Conservation (phyloP, 768 basidiomycete genomes). For the Phanerodontia chrysosporium region DNA sequence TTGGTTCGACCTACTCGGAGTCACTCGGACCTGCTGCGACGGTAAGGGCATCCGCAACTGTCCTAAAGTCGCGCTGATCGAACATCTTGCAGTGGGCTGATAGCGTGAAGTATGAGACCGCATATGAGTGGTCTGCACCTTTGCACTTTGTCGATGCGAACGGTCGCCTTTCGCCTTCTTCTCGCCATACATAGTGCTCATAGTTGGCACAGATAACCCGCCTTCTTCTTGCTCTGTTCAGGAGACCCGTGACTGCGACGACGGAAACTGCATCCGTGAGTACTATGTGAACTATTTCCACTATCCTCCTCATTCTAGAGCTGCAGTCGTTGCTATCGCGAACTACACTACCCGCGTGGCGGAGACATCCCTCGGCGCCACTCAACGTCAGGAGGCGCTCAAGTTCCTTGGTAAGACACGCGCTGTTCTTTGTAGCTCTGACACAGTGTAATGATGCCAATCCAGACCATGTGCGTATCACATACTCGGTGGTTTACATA, state of each 20-base stretch:
- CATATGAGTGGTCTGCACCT: constrained; percentile 23
- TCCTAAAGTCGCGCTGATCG: background rate
- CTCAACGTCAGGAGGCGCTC: constrained; percentile 47
- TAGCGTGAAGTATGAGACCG: constrained; percentile 35
- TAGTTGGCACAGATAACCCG: constrained; percentile 26
- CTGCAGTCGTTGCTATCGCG: constrained; percentile 48
- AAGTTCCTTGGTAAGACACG: constrained; percentile 45
- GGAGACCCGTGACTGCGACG: constrained; percentile 42
- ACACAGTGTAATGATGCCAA: background rate
- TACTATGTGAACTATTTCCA: background rate
- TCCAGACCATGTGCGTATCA: constrained; percentile 11
- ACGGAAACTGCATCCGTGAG: constrained; percentile 28
- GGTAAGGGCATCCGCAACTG: constrained; percentile 24
- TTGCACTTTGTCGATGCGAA: constrained; percentile 51
- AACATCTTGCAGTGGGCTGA: constrained; percentile 45
- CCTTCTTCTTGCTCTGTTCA: constrained; percentile 47
- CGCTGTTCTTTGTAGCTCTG: too few species aligned
- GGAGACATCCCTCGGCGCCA: constrained; percentile 35
- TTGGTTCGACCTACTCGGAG: constrained; percentile 38
- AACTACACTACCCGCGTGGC: constrained; percentile 52
- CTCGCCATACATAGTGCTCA: background rate
- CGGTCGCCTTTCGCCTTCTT: constrained; percentile 12
- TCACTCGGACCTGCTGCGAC: constrained; percentile 48
- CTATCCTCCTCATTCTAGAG: background rate
- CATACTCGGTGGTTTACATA: background rate